Conservation (phyloP, 1,139 yeast species). For the Debaryomycetaceae sp. region DNA sequence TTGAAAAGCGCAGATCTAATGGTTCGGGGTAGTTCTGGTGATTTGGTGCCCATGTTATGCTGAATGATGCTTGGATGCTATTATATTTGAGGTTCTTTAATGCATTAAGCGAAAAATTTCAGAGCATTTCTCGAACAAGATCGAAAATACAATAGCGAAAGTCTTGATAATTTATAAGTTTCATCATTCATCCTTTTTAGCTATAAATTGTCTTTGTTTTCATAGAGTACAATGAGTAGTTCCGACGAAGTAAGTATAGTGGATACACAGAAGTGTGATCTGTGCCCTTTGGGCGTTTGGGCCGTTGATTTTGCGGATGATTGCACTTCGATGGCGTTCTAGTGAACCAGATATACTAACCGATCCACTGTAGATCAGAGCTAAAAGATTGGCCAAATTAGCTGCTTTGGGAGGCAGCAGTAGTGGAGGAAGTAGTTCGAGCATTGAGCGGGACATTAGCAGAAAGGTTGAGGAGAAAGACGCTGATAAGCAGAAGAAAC, state of each 20-base stretch:
- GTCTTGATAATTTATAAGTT: not conserved
- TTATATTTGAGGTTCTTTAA: not conserved
- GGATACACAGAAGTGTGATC: no score
- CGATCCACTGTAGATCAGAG: constrained; percentile 40
- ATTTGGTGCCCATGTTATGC: constrained; percentile 1
- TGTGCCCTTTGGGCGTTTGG: no score
- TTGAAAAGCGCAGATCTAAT: constrained; percentile 39
- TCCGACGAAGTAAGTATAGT: constrained; percentile 20
- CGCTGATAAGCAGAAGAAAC: not conserved
- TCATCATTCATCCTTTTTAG: not conserved
- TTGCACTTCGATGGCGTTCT: no score
- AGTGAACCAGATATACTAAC: constrained; percentile 14
- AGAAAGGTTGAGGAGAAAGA: not conserved
- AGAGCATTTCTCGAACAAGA: not conserved
- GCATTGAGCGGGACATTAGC: not conserved
- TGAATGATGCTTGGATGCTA: not conserved
- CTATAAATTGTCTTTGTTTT: not conserved
- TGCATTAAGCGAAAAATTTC: not conserved
- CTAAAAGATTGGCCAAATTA: constrained; percentile 53
- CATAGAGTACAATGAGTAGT: constrained; percentile 9
- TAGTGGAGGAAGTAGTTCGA: not conserved
- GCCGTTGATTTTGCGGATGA: not conserved
- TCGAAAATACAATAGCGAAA: not conserved
- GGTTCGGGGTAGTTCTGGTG: constrained; percentile 15
- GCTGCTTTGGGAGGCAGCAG: constrained; percentile 19